Base-by-base conservation (phyloP, 1,139 yeast genomes). In the Zygosaccharomyces pseudobailii region DNA sequence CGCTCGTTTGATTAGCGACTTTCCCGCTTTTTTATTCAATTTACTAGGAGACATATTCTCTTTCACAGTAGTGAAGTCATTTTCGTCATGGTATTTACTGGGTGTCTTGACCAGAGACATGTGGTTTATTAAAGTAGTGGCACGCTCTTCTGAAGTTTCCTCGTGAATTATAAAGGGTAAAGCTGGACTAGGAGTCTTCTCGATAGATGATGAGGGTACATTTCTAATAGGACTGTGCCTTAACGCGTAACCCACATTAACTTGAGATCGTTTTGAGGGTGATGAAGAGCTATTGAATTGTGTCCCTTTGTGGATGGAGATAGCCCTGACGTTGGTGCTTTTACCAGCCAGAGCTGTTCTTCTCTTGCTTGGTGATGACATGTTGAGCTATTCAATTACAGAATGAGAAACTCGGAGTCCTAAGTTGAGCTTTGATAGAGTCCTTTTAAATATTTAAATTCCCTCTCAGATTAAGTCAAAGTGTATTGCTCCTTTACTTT, bases 91-190 rank as follows among this genome's bases (percentile, higher is more conserved):
- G 13, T 37, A 27, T 3, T 13, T 23, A 7, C 7, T 17, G 10
- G 33, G 32, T 10, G 25, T n/a, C 28, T 32, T 47, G 13, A 40
- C 28, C 17, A 57, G 33, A 3, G 55, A 44, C 40, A 48, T 43
- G 33, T 57, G 60, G 22, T 48, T 45, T 46, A 50, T 46, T 27
- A 57, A 34, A 9, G 43, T 44, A 4, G 50, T 44, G 4, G 53
- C 50, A 22, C 59, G 49, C 36, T 55, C 55, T 21, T 54, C 58
- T 10, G 52, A 44, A 3, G 59, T 51, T 43, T 57, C 61, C 41
- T 56, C 58, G 36, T 50, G 55, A 19, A 57, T 40, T 13, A 45
- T 31, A 44, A 57, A 57, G 3, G 46, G 42, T 3, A 48, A 30
- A 8, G 40, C 33, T 20, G 45, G 25, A 5, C 41, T 44, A 9